Percentiles rank a stretch among this genome's conserved stretches.
These are phyloP conservation scores for Hymenoscyphus fraxineus DNA, from an alignment of 2,329 filamentous ascomycete genomes.

Conservation along the genomic window DNA sequence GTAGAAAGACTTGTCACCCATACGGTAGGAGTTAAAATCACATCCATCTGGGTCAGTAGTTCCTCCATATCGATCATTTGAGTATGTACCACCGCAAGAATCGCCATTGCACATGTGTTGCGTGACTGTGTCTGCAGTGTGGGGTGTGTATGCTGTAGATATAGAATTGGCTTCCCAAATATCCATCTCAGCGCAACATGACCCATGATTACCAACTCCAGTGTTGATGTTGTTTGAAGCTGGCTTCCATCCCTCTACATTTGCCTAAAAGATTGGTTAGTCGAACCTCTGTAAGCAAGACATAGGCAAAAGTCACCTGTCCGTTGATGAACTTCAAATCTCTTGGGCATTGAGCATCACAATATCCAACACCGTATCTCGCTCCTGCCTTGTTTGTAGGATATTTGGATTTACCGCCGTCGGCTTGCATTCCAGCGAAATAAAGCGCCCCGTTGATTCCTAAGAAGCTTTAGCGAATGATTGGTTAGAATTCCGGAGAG, in stretches of 20 bases:
- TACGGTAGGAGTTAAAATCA: constrained; percentile 58
- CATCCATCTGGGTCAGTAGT: constrained; percentile 58
- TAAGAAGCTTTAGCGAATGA: background rate
- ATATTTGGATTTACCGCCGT: constrained; percentile 53
- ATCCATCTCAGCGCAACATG: constrained; percentile 66
- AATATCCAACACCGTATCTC: constrained; percentile 56
- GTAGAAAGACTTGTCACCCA: constrained; percentile 54
- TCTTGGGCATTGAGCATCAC: constrained; percentile 53
- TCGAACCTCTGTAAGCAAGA: background rate
- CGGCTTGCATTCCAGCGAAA: constrained; percentile 57
- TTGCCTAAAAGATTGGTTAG: constrained; percentile 39
- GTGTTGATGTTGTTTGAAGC: constrained; percentile 47
- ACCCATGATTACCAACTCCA: constrained; percentile 44
- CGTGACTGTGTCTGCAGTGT: constrained; percentile 37
- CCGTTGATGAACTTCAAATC: constrained; percentile 51
- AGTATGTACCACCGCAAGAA: constrained; percentile 42
- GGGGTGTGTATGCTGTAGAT: constrained; percentile 54
- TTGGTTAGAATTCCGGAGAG: background rate
- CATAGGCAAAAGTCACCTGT: constrained; percentile 33
- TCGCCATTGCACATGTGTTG: constrained; percentile 36
- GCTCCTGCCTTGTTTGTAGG: constrained; percentile 54
- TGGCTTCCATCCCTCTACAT: constrained; percentile 49
- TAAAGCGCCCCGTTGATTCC: constrained; percentile 63
- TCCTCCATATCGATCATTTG: constrained; percentile 45
- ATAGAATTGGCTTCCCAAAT: constrained; percentile 61